Evolutionary conservation across 345 rosid species (phyloP).

Genomic region (Theobroma cacao): DNA sequence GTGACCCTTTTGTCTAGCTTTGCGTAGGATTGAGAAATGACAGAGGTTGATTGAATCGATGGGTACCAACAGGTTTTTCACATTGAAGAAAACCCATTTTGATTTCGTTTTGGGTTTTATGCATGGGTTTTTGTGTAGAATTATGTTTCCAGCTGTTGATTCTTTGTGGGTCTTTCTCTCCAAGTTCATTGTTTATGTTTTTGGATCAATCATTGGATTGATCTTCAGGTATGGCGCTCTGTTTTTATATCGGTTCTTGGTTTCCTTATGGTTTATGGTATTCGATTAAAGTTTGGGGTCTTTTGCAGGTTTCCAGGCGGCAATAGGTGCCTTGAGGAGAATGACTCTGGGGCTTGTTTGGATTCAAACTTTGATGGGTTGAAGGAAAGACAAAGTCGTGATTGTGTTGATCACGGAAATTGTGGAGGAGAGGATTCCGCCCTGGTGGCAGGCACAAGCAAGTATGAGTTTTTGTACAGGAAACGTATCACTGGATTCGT

Average conservation of each 20-base stretch:
- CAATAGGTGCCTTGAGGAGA: slow-evolving; percentile 10
- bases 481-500: slow-evolving; percentile 42
- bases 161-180: slow-evolving; percentile 51
- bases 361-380: slow-evolving; percentile 14
- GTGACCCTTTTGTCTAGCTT: neutral
- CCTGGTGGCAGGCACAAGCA: slow-evolving; percentile 17
- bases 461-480: slow-evolving; percentile 37
- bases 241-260: neutral
- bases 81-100: slow-evolving; percentile 29
- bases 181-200: slow-evolving; percentile 36
- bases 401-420: slow-evolving; percentile 8
- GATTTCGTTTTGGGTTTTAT: slow-evolving; percentile 26
- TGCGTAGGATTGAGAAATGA: neutral
- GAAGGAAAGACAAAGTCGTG: neutral
- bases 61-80: slow-evolving; percentile 30
- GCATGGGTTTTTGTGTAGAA: slow-evolving; percentile 31
- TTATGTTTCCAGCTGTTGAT: slow-evolving; percentile 30
- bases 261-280: neutral
- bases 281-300: neutral
- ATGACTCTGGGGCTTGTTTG: slow-evolving; percentile 23
- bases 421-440: slow-evolving; percentile 23
- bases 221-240: slow-evolving; percentile 40
- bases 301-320: slow-evolving; percentile 25
- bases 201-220: slow-evolving; percentile 25
- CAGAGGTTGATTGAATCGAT: slow-evolving; percentile 30